A percentile compares a stretch with the other conserved stretches of the same genome.
Conservation (phyloP, 2,329 filamentous ascomycete genomes). For the Pestalotiopsis sp. region DNA sequence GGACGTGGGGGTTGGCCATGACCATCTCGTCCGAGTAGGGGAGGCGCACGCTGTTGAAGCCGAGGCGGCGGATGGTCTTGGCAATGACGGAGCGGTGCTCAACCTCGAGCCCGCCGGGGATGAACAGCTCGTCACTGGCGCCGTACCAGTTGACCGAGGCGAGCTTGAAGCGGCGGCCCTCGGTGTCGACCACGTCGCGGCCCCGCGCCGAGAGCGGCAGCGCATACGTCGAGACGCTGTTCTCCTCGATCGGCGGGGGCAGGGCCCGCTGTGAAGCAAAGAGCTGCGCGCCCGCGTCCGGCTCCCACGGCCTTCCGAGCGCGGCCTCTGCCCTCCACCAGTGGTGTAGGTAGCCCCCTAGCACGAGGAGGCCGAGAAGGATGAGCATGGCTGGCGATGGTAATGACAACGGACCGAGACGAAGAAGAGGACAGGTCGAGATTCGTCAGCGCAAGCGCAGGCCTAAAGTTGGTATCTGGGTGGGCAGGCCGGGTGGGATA, state of each 20-base stretch:
- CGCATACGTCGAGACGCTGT: conserved; percentile 46
- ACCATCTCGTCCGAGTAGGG: conserved; percentile 72
- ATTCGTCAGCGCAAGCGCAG: too few species aligned
- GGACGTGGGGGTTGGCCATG: conserved; percentile 55
- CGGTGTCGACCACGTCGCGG: conserved; percentile 59
- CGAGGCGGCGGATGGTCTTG: conserved; percentile 56
- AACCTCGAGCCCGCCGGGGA: conserved; percentile 63
- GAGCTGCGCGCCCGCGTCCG: conserved; percentile 44
- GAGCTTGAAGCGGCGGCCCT: conserved; percentile 60
- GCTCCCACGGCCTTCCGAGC: conserved; percentile 47
- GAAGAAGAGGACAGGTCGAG: too few species aligned
- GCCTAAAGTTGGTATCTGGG: too few species aligned
- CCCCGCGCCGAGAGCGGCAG: conserved; percentile 61
- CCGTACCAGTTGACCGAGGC: conserved; percentile 72
- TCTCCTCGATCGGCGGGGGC: conserved; percentile 40
- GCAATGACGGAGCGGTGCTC: conserved; percentile 63
- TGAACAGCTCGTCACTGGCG: conserved; percentile 65
- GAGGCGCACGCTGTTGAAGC: conserved; percentile 70
- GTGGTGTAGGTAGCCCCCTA: conserved; percentile 41
- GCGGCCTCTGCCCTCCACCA: conserved; percentile 45
- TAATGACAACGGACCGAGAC: not conserved
- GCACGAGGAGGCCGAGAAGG: conserved; percentile 36
- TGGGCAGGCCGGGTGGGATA: too few species aligned
- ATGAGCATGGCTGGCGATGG: conserved; percentile 24
- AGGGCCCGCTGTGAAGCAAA: conserved; percentile 50